Evolutionary conservation across 108 stramenopile genomes (phyloP).

Genomic region (Skeletonema potamos): DNA sequence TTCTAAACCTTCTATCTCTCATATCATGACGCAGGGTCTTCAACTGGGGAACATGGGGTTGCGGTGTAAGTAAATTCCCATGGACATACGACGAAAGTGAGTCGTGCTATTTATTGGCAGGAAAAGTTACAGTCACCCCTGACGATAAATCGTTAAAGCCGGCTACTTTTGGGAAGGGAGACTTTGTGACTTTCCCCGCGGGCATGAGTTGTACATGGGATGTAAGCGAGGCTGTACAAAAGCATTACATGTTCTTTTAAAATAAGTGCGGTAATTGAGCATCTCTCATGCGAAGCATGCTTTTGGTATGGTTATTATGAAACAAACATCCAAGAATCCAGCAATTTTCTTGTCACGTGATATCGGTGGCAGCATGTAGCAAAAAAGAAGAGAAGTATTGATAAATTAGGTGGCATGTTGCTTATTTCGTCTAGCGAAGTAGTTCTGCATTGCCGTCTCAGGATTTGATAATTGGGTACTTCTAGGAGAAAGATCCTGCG

Average conservation of each 20-base stretch:
- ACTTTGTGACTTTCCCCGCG: conserved; percentile 76
- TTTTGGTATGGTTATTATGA: not conserved
- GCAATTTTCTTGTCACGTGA: not conserved
- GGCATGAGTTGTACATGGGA: conserved; percentile 86
- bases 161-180: conserved; percentile 67
- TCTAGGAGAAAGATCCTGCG: too few species aligned
- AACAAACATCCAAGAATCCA: not conserved
- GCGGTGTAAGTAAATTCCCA: conserved; percentile 69
- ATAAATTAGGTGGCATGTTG: too few species aligned
- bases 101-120: conserved; percentile 64
- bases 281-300: too few species aligned
- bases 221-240: conserved; percentile 67
- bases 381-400: too few species aligned
- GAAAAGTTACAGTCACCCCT: conserved; percentile 77
- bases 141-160: conserved; percentile 54
- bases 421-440: not conserved
- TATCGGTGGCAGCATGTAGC: not conserved
- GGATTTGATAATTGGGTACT: not conserved
- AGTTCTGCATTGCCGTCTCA: too few species aligned
- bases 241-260: conserved; percentile 74
- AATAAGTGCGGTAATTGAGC: too few species aligned
- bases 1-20: conserved; percentile 1
- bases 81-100: conserved; percentile 77
- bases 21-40: conserved; percentile 10
- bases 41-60: conserved; percentile 76